Base-by-base conservation (phyloP, 345 rosid genomes). In the Excoecaria agallocha region DNA sequence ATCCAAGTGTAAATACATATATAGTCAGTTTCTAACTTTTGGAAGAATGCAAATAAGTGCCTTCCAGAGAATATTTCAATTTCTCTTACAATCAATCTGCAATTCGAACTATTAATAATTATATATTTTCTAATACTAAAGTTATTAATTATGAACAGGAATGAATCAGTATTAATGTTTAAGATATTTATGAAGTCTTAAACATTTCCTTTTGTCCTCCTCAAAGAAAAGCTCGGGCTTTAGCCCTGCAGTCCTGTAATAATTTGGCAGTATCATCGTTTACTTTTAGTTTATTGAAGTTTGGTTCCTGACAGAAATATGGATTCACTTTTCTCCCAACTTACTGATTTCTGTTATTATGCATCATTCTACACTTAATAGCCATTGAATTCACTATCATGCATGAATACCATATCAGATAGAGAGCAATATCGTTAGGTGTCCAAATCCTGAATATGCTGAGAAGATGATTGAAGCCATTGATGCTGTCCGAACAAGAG, bases 391-490 rank as follows among this genome's bases (percentile, higher is more conserved):
- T 76, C 63, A 73, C 63, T 30, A 30, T 30, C 49, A 12, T 56
- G 50, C 59, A 61, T 15, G 72, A 45, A 37, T 57, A 72, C 39
- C 37, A 82, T 85, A 58, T 54, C 88, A 95, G 99, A 84, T 95
- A 72, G 99, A 95, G 83, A 88, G 89, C 81, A 95, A 95, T 78
- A 95, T 95, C 19, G 96, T 87, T 38, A 91, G 98, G 77, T 95
- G 99, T 82, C 99, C 99, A 69, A 80, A 95, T 86, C 96, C 97
- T 65, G 97, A 84, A 80, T 93, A 90, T 81, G 99, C 99, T 0
- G 92, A 95, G 82, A 93, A 95, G 88, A 90, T 95, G 98, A 95
- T 95, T 75, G 94, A 91, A 41, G 93, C 98, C 0, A 89, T 95
- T 50, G 99, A 95, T 79, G 86, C 89, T 68, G 87, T 95, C 38